Percentiles rank a stretch among this genome's conserved stretches.
These are phyloP conservation scores for Pythium sukuiense DNA, from an alignment of 352 stramenopile species.

Conservation along the genomic window DNA sequence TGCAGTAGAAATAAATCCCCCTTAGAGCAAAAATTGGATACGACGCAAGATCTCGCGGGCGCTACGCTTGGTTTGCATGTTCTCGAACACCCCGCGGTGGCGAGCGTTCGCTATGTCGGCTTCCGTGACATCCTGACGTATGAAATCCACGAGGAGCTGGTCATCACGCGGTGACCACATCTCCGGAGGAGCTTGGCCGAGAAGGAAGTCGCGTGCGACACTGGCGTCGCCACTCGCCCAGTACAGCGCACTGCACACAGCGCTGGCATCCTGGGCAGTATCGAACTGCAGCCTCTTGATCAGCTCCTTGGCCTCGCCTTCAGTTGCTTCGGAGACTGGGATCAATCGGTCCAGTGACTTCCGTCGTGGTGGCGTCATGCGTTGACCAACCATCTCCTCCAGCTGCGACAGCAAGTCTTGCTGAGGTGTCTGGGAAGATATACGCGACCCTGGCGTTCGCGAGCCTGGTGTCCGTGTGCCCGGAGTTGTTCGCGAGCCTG, in stretches of 20 bases:
- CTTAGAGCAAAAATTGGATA: conserved; percentile 66
- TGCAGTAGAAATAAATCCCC: conserved; percentile 5
- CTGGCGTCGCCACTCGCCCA: conserved; percentile 23
- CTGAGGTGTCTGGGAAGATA: background rate
- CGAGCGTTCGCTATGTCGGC: conserved; percentile 30
- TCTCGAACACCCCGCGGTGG: conserved; percentile 34
- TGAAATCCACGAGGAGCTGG: conserved; percentile 38
- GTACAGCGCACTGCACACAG: conserved; percentile 29
- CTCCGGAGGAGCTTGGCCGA: conserved; percentile 16
- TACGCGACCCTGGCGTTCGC: background rate
- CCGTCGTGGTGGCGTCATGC: conserved; percentile 21
- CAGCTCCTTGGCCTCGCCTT: conserved; percentile 14
- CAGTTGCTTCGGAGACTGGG: conserved; percentile 11
- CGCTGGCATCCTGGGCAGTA: conserved; percentile 23
- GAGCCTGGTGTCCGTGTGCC: too few species aligned
- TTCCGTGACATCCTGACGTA: conserved; percentile 19
- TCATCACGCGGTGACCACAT: conserved; percentile 61
- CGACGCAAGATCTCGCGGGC: conserved; percentile 47
- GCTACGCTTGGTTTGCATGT: conserved; percentile 40
- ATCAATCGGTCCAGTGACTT: conserved; percentile 21
- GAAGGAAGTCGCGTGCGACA: conserved; percentile 26
- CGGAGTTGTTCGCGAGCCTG: background rate
- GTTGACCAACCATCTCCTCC: conserved; percentile 25
- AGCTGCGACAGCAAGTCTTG: conserved; percentile 14
- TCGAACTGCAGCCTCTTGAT: conserved; percentile 24